These are phyloP conservation scores for Mucor mucedo DNA, from an alignment of 371 early-diverging fungal species.

Conservation along the genomic window DNA sequence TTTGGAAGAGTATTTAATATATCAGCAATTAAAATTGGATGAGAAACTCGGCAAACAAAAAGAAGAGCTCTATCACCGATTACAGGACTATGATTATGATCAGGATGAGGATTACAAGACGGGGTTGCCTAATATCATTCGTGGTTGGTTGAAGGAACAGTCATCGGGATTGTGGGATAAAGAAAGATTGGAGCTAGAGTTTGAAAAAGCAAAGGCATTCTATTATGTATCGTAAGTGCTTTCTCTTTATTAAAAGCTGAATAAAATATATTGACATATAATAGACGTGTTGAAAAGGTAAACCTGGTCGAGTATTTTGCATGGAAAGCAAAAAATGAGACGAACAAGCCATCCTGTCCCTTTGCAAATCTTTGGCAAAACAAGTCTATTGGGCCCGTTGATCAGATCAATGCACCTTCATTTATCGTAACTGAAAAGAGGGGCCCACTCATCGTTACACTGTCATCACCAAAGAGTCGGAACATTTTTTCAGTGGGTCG, in stretches of 20 bases:
- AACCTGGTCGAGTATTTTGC: conserved; percentile 48
- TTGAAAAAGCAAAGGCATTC: conserved; percentile 56
- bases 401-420: conserved; percentile 18
- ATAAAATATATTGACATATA: not conserved
- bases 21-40: conserved; percentile 39
- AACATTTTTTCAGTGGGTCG: conserved; percentile 37
- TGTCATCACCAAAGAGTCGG: conserved; percentile 39
- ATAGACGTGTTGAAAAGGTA: conserved; percentile 53
- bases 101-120: conserved; percentile 47
- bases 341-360: conserved; percentile 56
- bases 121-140: conserved; percentile 53
- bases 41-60: conserved; percentile 26
- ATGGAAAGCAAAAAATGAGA: conserved; percentile 52
- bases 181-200: conserved; percentile 51
- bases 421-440: conserved; percentile 31
- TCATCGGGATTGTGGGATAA: conserved; percentile 49
- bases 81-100: conserved; percentile 60
- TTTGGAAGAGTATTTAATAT: conserved; percentile 50
- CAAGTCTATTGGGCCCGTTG: conserved; percentile 38
- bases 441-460: conserved; percentile 33
- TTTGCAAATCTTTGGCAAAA: conserved; percentile 67
- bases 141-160: conserved; percentile 44
- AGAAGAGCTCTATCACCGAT: conserved; percentile 40
- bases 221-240: conserved; percentile 54
- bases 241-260: not conserved